phyloP scores from a whole-genome alignment of 225 moss, liverwort and hornwort genomes.

The Lunularia cruciata region DNA sequence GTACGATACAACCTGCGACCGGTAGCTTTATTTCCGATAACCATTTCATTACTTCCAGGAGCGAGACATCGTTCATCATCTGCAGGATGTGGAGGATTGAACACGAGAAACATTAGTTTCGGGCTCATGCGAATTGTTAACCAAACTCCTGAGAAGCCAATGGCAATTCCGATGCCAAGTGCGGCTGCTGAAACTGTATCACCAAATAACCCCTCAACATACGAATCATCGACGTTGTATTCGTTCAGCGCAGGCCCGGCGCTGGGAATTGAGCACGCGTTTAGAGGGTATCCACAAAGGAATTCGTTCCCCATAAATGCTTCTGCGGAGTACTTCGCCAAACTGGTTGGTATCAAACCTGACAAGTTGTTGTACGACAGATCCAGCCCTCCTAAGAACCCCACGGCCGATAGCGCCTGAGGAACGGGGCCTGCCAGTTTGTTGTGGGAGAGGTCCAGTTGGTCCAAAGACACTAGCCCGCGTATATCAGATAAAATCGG shows the following conservation, averaged over 20 bases:
- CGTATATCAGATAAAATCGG: background rate
- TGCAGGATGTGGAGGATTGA: no score
- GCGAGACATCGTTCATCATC: no score
- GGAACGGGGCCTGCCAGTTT: constrained; percentile 10
- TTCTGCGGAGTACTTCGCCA: background rate
- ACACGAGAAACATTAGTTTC: no score
- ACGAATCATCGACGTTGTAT: no score
- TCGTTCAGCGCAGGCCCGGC: background rate
- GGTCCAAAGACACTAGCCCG: background rate
- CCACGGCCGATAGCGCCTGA: background rate
- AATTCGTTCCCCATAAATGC: background rate
- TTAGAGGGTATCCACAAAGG: background rate
- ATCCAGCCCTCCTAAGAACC: background rate
- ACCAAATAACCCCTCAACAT: background rate
- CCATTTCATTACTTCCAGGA: no score
- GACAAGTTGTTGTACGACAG: background rate
- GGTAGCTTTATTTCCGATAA: no score
- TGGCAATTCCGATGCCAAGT: background rate
- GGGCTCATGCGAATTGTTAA: no score
- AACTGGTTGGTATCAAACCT: background rate
- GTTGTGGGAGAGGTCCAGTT: constrained; percentile 10
- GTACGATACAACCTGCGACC: no score
- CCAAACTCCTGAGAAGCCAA: no score
- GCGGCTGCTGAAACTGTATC: background rate
- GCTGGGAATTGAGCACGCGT: background rate